phyloP scores from a whole-genome alignment of 805 yeast genomes.

The Hemisphaericaspora nanyangensis region DNA sequence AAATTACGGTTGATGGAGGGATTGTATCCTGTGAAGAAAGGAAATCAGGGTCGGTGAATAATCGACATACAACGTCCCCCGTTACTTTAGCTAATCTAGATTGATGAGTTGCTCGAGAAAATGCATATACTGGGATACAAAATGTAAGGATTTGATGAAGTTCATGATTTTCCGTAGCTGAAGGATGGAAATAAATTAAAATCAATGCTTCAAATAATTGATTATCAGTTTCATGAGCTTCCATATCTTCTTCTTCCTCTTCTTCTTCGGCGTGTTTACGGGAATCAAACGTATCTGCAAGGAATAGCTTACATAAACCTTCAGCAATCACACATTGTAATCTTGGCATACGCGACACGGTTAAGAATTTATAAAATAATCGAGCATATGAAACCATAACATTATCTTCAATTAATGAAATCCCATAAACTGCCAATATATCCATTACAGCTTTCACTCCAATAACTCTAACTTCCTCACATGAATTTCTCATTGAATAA shows the following conservation, averaged over 20 bases:
- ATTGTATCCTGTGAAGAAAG: conserved; percentile 14
- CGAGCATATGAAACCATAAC: conserved; percentile 37
- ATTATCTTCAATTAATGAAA: conserved; percentile 21
- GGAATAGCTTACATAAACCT: conserved; percentile 75
- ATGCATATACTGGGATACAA: conserved; percentile 84
- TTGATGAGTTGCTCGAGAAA: conserved; percentile 72
- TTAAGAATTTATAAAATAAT: conserved; percentile 63
- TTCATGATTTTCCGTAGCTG: conserved; percentile 56
- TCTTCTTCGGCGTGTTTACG: conserved; percentile 9
- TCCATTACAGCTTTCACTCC: conserved; percentile 75
- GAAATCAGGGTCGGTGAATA: conserved; percentile 36
- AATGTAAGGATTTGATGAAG: conserved; percentile 78
- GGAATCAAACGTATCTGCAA: conserved; percentile 63
- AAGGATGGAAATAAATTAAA: conserved; percentile 71
- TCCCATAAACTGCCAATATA: conserved; percentile 73
- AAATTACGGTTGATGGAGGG: conserved; percentile 50
- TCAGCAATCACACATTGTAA: conserved; percentile 82
- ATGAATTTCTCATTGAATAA: conserved; percentile 65
- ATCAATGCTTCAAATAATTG: conserved; percentile 64
- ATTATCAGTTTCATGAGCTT: conserved; percentile 25
- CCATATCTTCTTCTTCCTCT: conserved; percentile 9
- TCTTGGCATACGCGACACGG: conserved; percentile 52
- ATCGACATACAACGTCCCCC: conserved; percentile 60
- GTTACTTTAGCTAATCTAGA: conserved; percentile 58
- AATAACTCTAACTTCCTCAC: conserved; percentile 55